These are phyloP conservation scores for Macrophomina phaseolina DNA, from an alignment of 2,329 filamentous ascomycete species.

Conservation along the genomic window DNA sequence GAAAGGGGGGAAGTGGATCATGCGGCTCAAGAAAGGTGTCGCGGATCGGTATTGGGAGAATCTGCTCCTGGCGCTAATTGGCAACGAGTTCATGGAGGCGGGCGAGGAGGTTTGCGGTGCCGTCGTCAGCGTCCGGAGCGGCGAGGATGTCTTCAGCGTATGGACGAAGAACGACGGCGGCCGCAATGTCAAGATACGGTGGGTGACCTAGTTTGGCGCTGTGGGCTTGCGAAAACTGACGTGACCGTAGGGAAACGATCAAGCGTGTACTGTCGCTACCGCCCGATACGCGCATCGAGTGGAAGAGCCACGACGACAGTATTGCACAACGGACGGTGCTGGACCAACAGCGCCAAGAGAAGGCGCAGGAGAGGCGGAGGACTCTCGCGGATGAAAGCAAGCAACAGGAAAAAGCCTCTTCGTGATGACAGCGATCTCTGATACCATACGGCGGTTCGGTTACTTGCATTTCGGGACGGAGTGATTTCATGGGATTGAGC, in stretches of 20 bases:
- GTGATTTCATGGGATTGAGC: constrained; percentile 28
- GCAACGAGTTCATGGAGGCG: constrained; percentile 92
- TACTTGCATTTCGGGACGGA: constrained; percentile 29
- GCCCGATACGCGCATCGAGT: constrained; percentile 86
- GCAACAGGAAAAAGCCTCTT: constrained; percentile 37
- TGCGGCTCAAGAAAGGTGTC: constrained; percentile 95
- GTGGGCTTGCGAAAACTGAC: constrained; percentile 1
- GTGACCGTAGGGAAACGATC: constrained; percentile 80
- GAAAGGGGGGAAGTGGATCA: constrained; percentile 95
- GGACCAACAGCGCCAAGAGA: constrained; percentile 89
- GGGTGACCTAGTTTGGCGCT: constrained; percentile 45
- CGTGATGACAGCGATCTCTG: constrained; percentile 29
- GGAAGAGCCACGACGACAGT: constrained; percentile 95
- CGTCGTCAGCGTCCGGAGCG: constrained; percentile 91
- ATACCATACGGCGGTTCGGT: constrained; percentile 28
- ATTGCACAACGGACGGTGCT: constrained; percentile 91
- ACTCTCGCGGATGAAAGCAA: constrained; percentile 34
- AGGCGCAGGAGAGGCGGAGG: constrained; percentile 59
- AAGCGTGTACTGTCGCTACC: constrained; percentile 88
- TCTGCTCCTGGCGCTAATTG: constrained; percentile 84
- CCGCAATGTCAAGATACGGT: constrained; percentile 95
- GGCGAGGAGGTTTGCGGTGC: constrained; percentile 94
- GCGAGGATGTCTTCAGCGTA: constrained; percentile 96
- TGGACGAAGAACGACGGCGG: constrained; percentile 96
- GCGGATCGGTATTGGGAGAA: constrained; percentile 98